Base-by-base conservation (phyloP, 495 filamentous ascomycete species). In the Penicillium soppii region DNA sequence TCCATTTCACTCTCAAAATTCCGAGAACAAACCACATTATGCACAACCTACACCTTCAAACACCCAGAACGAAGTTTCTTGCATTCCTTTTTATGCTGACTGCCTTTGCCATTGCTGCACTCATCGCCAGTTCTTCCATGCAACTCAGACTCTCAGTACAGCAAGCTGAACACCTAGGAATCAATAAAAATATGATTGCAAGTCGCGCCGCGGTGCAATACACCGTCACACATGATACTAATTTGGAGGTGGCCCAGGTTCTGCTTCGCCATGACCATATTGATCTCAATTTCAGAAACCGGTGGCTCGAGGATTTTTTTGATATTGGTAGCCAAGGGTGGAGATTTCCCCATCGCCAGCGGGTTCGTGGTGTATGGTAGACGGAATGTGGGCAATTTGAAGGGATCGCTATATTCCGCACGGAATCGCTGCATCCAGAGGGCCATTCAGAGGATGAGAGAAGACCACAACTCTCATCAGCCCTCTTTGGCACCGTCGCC, bases 151-250 rank as follows among this genome's bases (percentile, higher is more conserved):
- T 52, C 7, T 43, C 45, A 8, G 49, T 52, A 33, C 16, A 42
- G 13, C 23, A 52, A 37, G 49, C 12, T 19, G 19, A 6, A 37
- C 13, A 19, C 36, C 25, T 52, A 7, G 22, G 29, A 10, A 46
- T 56, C 19, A 56, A 56, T 30, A 15, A 45, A 47, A 30, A 42
- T 1, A 56, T 15, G n/a, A 46, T 50, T 20, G 43, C 15, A 38
- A 20, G 16, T 35, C 15, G 44, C 36, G 53, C 50, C 36, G 47
- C 47, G 22, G 45, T 42, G 7, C 35, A 50, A 17, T 50, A 27
- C n/a, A 56, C 52, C 20, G 37, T 47, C 10, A 43, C 42, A 10
- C 17, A 37, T 29, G 15, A 38, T 29, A 37, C 47, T 20, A 23
- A 47, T 29, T 45, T 51, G 30, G 43, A 52, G 27, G 36, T 51